Evolutionary conservation across 2,329 filamentous ascomycete species (phyloP), one percentile per base, ranked within the genome.

Genomic region (Aspergillus melleus): DNA sequence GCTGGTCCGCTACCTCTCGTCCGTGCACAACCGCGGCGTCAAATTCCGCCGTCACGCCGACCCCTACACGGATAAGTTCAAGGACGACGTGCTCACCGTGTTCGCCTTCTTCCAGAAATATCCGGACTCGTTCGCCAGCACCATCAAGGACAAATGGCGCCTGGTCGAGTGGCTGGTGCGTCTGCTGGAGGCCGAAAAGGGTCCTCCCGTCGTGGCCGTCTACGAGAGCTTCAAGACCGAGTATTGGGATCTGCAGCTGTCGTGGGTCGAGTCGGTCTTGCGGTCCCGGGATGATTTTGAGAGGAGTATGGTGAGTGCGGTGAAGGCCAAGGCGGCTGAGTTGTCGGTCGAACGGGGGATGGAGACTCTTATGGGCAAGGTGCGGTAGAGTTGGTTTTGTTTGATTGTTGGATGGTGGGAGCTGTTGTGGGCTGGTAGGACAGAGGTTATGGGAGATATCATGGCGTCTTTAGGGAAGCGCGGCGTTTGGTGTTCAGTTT

Each of bases 301-400:
- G 76, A 84, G 94, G 66, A 85, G 86, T 61, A 92, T 98, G 90
- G 77, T 98, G 64, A 95, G 92, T 72, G 85, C 87, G 19, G 89
- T 98, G 52, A 98, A 98, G 82, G 87, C 88, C 2, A 86, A 88
- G 73, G 94, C 93, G n/a, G 93, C 92, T 8, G 90, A 92, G 76
- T 85, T 96, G 66, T 88, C 90, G 60, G 88, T 93, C 1, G 88
- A 90, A 63, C 85, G 92, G 63, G 93, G 92, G 0, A 78, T 86
- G 19, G 94, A 98, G 78, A 98, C 95, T 2, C 91, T 99, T 63
- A 97, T 99, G 94, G 88, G 90, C 63, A 94, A 91, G 78, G 86
- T 97, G 52, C 95, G 93, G 26, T 59, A 59, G 57, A 6, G 24
- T 36, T 36, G 32, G 11, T 26, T 32, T 32, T 14, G 24, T 16